Base-by-base conservation (phyloP, 495 filamentous ascomycete genomes). In the Penicillium ucsense region DNA sequence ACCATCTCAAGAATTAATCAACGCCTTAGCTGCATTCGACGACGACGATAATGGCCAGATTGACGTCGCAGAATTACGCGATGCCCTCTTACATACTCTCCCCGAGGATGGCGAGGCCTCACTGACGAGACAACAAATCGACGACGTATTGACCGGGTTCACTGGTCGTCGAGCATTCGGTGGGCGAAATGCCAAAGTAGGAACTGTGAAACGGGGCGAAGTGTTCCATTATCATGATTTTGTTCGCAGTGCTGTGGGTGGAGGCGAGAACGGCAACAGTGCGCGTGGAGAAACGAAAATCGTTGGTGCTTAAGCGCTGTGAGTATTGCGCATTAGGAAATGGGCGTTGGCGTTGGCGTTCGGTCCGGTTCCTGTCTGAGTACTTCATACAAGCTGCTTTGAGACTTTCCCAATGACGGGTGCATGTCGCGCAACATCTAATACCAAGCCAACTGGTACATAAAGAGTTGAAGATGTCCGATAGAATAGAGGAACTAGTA, bases 1-100 rank as follows among this genome's bases (percentile, higher is more conserved):
- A 0, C 79, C 83, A 3, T 78, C 78, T 8, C 73, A 80, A 20
- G 92, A 98, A 51, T 77, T 98, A 0, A 56, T 84, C 3, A 88
- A 86, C 5, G 92, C 94, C 0, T 88, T 98, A 52, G 85, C 86
- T 7, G 94, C 94, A 0, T 98, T 98, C 54, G 92, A 98, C 56
- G 86, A 94, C 51, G 88, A 94, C 53, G 92, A 98, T 62, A 89
- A 85, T 56, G 92, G 94, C 6, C 88, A 95, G 62, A 79, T 97
- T 31, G 88, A 96, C 57, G 71, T 92, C 11, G 74, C 64, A 2
- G 91, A 95, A 63, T 68, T 98, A 41, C 77, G 84, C 34, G 86
- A 91, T 53, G 88, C 91, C 3, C 62, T 98, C 41, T 58, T 95
- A 41, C 76, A 90, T 53, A 94, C 89, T 5, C 78, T 79, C 8